Evolutionary conservation across 805 yeast genomes (phyloP).

Genomic region (Candida broadrunensis): DNA sequence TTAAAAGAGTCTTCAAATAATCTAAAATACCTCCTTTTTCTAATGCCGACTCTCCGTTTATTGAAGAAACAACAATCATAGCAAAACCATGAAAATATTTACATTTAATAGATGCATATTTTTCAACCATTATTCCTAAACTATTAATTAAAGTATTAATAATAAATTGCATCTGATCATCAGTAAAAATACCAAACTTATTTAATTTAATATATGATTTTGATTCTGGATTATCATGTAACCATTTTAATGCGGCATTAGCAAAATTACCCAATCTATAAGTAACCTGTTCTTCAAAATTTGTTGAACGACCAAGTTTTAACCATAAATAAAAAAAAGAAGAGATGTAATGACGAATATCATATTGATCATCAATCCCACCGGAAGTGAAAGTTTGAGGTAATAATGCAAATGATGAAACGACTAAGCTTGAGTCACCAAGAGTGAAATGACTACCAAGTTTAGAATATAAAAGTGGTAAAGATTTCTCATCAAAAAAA

Average conservation of each 20-base stretch:
- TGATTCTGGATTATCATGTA: conserved; percentile 15
- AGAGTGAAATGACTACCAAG: conserved; percentile 52
- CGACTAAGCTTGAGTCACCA: conserved; percentile 48
- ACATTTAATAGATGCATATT: conserved; percentile 42
- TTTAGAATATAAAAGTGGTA: conserved; percentile 50
- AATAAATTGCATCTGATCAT: conserved; percentile 57
- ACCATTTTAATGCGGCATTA: conserved; percentile 40
- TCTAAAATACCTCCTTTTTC: conserved; percentile 47
- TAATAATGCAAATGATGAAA: conserved; percentile 52
- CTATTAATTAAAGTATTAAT: conserved; percentile 51
- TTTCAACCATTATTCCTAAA: conserved; percentile 46
- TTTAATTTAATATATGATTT: conserved; percentile 30
- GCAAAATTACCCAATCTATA: conserved; percentile 63
- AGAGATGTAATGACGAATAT: conserved; percentile 57
- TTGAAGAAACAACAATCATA: conserved; percentile 53
- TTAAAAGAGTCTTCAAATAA: conserved; percentile 52
- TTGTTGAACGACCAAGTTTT: conserved; percentile 43
- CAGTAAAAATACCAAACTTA: conserved; percentile 60
- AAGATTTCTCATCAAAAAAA: conserved; percentile 48
- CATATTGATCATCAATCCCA: conserved; percentile 27
- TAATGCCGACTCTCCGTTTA: conserved; percentile 47
- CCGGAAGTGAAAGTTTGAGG: conserved; percentile 42
- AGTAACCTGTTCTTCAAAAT: conserved; percentile 62
- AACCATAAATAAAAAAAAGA: conserved; percentile 74
- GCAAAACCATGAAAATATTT: conserved; percentile 43